These are phyloP conservation scores for Arxiozyma bovina DNA, from an alignment of 1,139 yeast species.

Conservation along the genomic window DNA sequence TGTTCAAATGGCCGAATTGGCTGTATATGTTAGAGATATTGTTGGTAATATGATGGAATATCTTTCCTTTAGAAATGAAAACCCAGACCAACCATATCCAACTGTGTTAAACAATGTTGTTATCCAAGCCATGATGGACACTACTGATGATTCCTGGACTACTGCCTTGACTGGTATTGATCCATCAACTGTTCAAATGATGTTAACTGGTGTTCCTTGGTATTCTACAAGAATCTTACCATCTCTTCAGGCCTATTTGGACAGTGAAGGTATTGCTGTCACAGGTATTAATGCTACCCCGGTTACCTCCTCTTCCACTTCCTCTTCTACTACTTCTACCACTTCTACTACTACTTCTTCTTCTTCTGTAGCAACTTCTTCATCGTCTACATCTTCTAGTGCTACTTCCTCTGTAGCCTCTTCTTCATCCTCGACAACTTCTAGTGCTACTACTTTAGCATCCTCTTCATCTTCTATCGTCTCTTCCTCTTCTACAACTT, in stretches of 20 bases:
- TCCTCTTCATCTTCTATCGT: constrained; percentile 6
- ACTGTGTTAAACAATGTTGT: constrained; percentile 1
- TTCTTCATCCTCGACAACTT: constrained; percentile 21
- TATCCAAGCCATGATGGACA: background rate
- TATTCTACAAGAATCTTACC: constrained; percentile 8
- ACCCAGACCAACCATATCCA: constrained; percentile 9
- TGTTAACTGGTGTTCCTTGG: constrained; percentile 14
- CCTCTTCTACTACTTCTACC: background rate
- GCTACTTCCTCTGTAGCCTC: constrained; percentile 7
- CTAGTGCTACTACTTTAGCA: constrained; percentile 9
- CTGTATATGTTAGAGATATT: constrained; percentile 8
- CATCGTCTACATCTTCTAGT: constrained; percentile 1
- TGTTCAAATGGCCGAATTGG: constrained; percentile 7
- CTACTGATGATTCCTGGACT: background rate
- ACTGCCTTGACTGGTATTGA: constrained; percentile 3
- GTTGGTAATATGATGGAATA: constrained; percentile 3
- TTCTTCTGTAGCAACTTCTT: background rate
- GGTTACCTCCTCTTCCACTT: background rate
- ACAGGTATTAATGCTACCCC: constrained; percentile 1
- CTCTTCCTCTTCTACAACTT: constrained; percentile 1
- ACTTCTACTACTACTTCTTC: background rate
- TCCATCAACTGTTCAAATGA: constrained; percentile 5
- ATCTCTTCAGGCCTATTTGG: constrained; percentile 3
- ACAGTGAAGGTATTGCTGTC: constrained; percentile 1
- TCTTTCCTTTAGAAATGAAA: background rate